Evolutionary conservation across 768 basidiomycete species (phyloP).

Genomic region (Pleurotus tuber-regium): DNA sequence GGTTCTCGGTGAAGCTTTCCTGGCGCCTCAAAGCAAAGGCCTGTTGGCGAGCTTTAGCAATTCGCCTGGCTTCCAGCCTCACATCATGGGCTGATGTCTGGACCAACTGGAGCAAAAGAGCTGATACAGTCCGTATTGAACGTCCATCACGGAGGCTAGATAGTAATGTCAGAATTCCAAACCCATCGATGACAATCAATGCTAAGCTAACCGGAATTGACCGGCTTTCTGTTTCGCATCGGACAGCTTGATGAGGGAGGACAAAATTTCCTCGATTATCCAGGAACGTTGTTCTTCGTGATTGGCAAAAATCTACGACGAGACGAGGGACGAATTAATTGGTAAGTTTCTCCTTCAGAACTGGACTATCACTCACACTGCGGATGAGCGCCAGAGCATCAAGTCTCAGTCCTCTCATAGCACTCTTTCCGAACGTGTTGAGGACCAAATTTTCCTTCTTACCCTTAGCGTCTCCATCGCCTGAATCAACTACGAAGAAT

Average conservation of each 20-base stretch:
- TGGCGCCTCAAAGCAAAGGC: conserved; percentile 59
- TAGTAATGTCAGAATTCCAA: background rate
- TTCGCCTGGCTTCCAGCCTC: conserved; percentile 60
- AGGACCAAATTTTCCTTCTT: conserved; percentile 62
- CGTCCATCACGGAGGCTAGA: conserved; percentile 82
- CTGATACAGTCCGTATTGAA: conserved; percentile 91
- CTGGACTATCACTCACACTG: conserved; percentile 59
- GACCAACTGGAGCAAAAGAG: conserved; percentile 90
- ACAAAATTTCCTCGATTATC: conserved; percentile 97
- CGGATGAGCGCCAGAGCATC: conserved; percentile 84
- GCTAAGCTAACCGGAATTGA: conserved; percentile 71
- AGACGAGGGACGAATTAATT: background rate
- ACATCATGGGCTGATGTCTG: conserved; percentile 93
- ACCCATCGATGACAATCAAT: background rate
- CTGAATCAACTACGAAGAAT: conserved; percentile 82
- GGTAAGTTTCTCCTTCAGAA: too few relatives aligned
- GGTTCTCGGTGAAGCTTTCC: conserved; percentile 55
- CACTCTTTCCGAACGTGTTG: conserved; percentile 69
- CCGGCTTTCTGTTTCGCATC: conserved; percentile 89
- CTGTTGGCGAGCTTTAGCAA: conserved; percentile 62
- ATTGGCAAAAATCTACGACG: conserved; percentile 78
- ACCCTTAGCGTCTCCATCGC: conserved; percentile 51
- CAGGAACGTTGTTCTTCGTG: conserved; percentile 89
- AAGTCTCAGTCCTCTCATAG: conserved; percentile 78
- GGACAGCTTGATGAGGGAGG: conserved; percentile 85